These are phyloP conservation scores for Schizosaccharomyces osmophilus DNA, from an alignment of 805 yeast genomes.

Conservation along the genomic window DNA sequence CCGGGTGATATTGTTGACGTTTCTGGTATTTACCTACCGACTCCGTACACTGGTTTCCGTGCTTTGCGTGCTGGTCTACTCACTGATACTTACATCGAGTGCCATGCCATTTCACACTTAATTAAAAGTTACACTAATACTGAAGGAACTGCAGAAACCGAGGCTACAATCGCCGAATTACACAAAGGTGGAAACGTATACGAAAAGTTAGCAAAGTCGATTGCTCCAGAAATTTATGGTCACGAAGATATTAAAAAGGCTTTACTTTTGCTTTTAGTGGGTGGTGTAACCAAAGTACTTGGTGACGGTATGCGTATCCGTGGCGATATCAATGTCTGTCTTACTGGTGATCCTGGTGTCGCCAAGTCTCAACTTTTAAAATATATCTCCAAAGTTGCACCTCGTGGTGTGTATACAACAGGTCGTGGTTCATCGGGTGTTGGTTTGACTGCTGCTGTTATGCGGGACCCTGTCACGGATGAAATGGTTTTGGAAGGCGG, in stretches of 20 bases:
- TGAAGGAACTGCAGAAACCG: slow-evolving; percentile 31
- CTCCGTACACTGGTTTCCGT: slow-evolving; percentile 85
- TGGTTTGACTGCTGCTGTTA: slow-evolving; percentile 94
- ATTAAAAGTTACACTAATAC: slow-evolving; percentile 60
- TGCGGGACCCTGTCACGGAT: slow-evolving; percentile 97
- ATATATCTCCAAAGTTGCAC: slow-evolving; percentile 76
- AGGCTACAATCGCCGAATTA: slow-evolving; percentile 29
- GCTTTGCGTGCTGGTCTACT: slow-evolving; percentile 81
- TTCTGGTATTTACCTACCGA: slow-evolving; percentile 75
- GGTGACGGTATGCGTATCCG: slow-evolving; percentile 94
- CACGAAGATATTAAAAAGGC: slow-evolving; percentile 86
- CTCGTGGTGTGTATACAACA: slow-evolving; percentile 89
- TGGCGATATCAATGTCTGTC: slow-evolving; percentile 85
- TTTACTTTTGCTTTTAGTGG: slow-evolving; percentile 55
- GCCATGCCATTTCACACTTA: slow-evolving; percentile 65
- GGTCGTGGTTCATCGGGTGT: slow-evolving; percentile 98
- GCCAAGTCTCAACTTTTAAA: slow-evolving; percentile 91
- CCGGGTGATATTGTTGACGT: slow-evolving; percentile 94
- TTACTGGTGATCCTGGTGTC: slow-evolving; percentile 99
- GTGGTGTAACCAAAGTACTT: slow-evolving; percentile 84
- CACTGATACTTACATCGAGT: slow-evolving; percentile 82
- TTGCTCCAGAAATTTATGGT: slow-evolving; percentile 95
- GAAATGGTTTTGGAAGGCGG: slow-evolving; percentile 97
- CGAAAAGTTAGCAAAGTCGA: slow-evolving; percentile 56
- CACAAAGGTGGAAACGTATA: slow-evolving; percentile 45